These are phyloP conservation scores for Clitoria ternatea DNA, from an alignment of 306 rosid genomes.

Conservation along the genomic window DNA sequence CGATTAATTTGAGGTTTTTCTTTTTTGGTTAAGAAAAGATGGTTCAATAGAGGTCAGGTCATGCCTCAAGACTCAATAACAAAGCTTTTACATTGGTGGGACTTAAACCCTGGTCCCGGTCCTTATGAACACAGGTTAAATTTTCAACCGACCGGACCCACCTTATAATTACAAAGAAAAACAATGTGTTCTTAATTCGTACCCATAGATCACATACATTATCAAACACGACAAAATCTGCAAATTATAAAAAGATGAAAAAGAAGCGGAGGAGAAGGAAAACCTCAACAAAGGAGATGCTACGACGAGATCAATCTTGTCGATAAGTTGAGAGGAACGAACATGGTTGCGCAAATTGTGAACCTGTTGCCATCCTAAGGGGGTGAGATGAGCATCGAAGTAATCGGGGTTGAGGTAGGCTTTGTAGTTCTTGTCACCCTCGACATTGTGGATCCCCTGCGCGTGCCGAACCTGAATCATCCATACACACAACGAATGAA, in stretches of 20 bases:
- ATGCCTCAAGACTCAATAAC: too few relatives aligned
- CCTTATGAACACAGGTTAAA: too few relatives aligned
- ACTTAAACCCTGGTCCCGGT: too few relatives aligned
- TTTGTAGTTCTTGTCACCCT: constrained; percentile 68
- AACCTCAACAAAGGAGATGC: constrained; percentile 43
- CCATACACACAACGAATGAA: neutral
- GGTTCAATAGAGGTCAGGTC: too few relatives aligned
- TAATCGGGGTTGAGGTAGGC: constrained; percentile 54
- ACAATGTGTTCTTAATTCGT: too few relatives aligned
- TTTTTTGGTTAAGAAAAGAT: too few relatives aligned
- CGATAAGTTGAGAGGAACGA: constrained; percentile 27
- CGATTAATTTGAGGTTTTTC: too few relatives aligned
- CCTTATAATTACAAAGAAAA: too few relatives aligned
- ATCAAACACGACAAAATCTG: neutral
- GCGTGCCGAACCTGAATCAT: constrained; percentile 78
- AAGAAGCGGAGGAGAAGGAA: neutral
- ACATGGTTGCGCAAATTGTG: constrained; percentile 43
- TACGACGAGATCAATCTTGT: constrained; percentile 38
- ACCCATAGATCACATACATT: too few relatives aligned
- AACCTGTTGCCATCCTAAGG: constrained; percentile 82
- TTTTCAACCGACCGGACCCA: too few relatives aligned
- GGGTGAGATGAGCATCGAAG: constrained; percentile 85
- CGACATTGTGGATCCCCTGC: constrained; percentile 91
- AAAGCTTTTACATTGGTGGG: too few relatives aligned
- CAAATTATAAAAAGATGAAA: neutral